Conservation (phyloP, 176 grass and related monocot species). For the Urochloa ruziziensis region DNA sequence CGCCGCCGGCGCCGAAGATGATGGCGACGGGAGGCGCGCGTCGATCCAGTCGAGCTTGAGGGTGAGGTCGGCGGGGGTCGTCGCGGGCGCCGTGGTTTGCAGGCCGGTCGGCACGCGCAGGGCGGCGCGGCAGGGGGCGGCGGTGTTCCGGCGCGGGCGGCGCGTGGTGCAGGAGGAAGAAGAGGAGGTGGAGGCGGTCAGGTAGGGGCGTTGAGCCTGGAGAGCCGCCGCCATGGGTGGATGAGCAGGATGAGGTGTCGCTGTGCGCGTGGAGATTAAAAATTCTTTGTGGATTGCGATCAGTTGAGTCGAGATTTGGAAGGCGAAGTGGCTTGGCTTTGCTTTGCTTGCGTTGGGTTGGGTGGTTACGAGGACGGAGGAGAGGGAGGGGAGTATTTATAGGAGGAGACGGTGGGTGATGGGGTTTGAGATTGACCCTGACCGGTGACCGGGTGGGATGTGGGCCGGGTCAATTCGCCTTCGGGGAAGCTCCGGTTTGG, state of each 20-base stretch:
- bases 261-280: not conserved
- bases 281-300: not conserved
- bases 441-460: not conserved
- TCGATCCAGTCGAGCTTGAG: slow-evolving; percentile 18
- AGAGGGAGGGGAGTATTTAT: not conserved
- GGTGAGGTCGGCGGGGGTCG: not conserved
- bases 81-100: not conserved
- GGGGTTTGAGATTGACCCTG: not conserved
- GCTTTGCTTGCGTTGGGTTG: not conserved
- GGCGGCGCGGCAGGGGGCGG: not conserved
- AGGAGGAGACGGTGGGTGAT: not conserved
- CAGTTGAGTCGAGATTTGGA: not conserved
- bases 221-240: not conserved
- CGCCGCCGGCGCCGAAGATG: not conserved
- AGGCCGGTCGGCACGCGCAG: not conserved
- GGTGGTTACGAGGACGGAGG: not conserved
- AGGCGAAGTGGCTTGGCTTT: not conserved
- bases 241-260: not conserved
- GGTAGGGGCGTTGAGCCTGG: slow-evolving; percentile 9
- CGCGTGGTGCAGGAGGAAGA: not conserved
- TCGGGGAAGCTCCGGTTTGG: not conserved
- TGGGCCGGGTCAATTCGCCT: not conserved
- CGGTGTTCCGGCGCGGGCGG: not conserved
- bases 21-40: not conserved
- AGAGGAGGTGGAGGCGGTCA: not conserved